Percentiles rank a stretch among this genome's conserved stretches.
Evolutionary conservation across 2,329 filamentous ascomycete genomes (phyloP).

Genomic region (Arthrobotrys conoides): DNA sequence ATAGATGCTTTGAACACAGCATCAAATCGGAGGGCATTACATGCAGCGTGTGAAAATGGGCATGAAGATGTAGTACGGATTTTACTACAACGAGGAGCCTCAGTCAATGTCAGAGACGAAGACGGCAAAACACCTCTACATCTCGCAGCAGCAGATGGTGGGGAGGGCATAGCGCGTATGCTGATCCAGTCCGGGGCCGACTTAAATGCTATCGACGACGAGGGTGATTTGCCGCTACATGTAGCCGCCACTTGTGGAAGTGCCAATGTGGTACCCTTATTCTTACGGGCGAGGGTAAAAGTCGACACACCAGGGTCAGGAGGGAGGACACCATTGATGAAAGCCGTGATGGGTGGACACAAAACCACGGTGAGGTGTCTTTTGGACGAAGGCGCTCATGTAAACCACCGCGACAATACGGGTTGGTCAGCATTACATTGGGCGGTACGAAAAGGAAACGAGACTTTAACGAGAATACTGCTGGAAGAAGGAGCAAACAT

Average conservation of each 20-base stretch:
- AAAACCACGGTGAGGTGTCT: slow-evolving; percentile 46
- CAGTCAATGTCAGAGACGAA: slow-evolving; percentile 64
- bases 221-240: slow-evolving; percentile 64
- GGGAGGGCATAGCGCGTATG: slow-evolving; percentile 63
- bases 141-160: slow-evolving; percentile 64
- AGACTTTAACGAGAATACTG: slow-evolving; percentile 55
- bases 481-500: slow-evolving; percentile 60
- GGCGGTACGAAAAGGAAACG: slow-evolving; percentile 53
- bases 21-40: slow-evolving; percentile 63
- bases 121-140: slow-evolving; percentile 65
- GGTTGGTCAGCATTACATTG: slow-evolving; percentile 58
- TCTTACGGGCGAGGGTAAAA: slow-evolving; percentile 63
- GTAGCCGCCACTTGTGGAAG: slow-evolving; percentile 64
- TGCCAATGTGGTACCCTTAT: slow-evolving; percentile 63
- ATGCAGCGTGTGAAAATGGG: slow-evolving; percentile 65
- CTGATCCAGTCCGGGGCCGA: slow-evolving; percentile 63
- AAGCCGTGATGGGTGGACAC: slow-evolving; percentile 56
- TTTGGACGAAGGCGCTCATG: slow-evolving; percentile 52
- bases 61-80: slow-evolving; percentile 64
- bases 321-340: slow-evolving; percentile 53
- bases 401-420: slow-evolving; percentile 40
- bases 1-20: slow-evolving; percentile 46
- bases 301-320: slow-evolving; percentile 40
- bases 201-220: slow-evolving; percentile 62
- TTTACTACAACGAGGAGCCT: slow-evolving; percentile 64